These are phyloP conservation scores for Cicer arietinum DNA, from an alignment of 306 rosid species.

Conservation along the genomic window DNA sequence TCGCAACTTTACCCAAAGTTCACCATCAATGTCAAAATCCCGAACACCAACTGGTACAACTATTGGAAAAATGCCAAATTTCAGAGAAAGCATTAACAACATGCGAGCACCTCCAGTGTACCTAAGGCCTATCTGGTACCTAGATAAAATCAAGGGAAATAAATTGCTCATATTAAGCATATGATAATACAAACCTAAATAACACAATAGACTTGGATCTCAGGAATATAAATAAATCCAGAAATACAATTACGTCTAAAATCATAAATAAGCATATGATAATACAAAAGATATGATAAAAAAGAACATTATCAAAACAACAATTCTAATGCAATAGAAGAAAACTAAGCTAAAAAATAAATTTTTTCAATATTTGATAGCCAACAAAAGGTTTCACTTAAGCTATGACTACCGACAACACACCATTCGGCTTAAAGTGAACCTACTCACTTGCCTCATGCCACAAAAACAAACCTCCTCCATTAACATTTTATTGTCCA, in stretches of 20 bases:
- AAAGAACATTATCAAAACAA: conserved; percentile 8
- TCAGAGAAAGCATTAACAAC: conserved; percentile 89
- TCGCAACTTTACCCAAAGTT: conserved; percentile 94
- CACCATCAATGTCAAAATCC: conserved; percentile 98
- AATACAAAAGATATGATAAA: conserved; percentile 13
- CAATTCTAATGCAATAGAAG: conserved; percentile 32
- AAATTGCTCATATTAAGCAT: conserved; percentile 26
- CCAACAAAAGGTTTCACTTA: conserved; percentile 22
- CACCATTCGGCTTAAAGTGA: not conserved
- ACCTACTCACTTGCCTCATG: not conserved
- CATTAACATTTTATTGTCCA: conserved; percentile 22
- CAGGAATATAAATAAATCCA: conserved; percentile 25
- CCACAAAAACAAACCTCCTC: not conserved
- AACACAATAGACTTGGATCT: conserved; percentile 24
- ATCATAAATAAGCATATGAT: not conserved
- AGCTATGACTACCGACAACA: conserved; percentile 8
- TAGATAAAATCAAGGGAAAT: conserved; percentile 45
- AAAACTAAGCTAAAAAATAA: conserved; percentile 10
- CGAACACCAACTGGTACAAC: conserved; percentile 90
- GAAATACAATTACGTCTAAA: conserved; percentile 9
- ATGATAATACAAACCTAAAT: not conserved
- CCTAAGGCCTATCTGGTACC: conserved; percentile 99
- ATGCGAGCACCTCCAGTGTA: conserved; percentile 98
- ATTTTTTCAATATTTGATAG: conserved; percentile 14
- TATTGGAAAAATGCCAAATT: conserved; percentile 89